A percentile compares a stretch with the other conserved stretches of the same genome.
phyloP scores from a whole-genome alignment of 495 filamentous ascomycete genomes.

The Neohortaea acidophila region DNA sequence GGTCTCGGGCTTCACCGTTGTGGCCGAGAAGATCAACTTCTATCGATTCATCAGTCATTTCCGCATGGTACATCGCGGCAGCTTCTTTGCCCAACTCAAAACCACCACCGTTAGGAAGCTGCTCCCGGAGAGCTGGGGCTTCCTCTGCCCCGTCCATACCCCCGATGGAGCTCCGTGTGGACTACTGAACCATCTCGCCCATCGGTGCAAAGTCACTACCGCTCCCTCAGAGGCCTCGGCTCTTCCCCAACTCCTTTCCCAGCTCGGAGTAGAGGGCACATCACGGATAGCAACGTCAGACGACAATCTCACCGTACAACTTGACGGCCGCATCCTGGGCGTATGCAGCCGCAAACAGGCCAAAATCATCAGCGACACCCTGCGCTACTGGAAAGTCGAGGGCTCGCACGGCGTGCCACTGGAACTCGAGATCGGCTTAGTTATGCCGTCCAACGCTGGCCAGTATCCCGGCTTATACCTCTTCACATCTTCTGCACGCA shows the following conservation, averaged over 20 bases:
- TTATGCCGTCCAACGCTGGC: conserved; percentile 71
- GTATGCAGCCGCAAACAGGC: conserved; percentile 78
- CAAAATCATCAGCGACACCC: conserved; percentile 58
- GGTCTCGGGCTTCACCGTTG: conserved; percentile 83
- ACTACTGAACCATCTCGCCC: conserved; percentile 84
- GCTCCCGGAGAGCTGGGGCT: conserved; percentile 93
- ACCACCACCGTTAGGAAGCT: conserved; percentile 93
- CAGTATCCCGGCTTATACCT: conserved; percentile 95
- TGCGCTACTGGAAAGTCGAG: conserved; percentile 91
- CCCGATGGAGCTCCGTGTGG: conserved; percentile 93
- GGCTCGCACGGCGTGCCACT: conserved; percentile 69
- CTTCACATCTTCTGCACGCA: conserved; percentile 66
- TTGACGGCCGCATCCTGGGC: conserved; percentile 79
- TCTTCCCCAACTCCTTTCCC: conserved; percentile 53
- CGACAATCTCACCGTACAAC: conserved; percentile 72
- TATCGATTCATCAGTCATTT: conserved; percentile 98
- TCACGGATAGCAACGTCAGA: conserved; percentile 59
- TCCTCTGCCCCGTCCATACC: conserved; percentile 93
- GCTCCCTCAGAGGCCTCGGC: conserved; percentile 50
- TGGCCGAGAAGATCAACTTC: conserved; percentile 98
- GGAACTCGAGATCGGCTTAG: conserved; percentile 78
- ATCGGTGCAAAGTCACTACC: conserved; percentile 85
- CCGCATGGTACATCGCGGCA: conserved; percentile 96
- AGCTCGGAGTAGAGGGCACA: conserved; percentile 58
- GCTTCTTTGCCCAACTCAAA: conserved; percentile 94